A percentile compares a stretch with the other conserved stretches of the same genome.
These are phyloP conservation scores for Gossypium schwendimanii DNA, from an alignment of 441 rosid genomes.

Conservation along the genomic window DNA sequence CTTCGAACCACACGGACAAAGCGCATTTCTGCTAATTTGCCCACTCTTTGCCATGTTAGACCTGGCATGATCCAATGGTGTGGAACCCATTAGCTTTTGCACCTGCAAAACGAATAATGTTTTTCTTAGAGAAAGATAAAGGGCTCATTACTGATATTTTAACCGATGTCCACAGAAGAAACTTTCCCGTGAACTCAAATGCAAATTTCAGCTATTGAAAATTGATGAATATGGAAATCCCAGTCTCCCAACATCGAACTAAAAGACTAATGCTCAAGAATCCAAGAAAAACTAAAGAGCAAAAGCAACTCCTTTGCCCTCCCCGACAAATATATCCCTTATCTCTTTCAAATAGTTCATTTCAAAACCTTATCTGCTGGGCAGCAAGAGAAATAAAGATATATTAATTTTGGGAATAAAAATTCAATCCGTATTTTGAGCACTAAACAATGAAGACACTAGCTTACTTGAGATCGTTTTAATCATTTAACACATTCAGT, in stretches of 20 bases:
- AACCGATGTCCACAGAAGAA: neutral
- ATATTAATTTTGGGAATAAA: neutral
- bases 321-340: neutral
- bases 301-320: neutral
- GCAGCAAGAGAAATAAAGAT: neutral
- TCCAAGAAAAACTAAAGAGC: neutral
- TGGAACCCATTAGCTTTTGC: constrained; percentile 80
- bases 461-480: neutral
- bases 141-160: neutral
- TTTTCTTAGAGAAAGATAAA: neutral
- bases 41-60: constrained; percentile 87
- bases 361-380: neutral
- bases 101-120: constrained; percentile 30
- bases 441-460: neutral
- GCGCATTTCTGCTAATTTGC: constrained; percentile 81
- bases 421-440: neutral
- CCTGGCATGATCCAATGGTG: constrained; percentile 74
- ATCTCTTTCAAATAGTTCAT: neutral
- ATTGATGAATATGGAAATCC: neutral
- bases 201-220: neutral
- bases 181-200: neutral
- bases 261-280: neutral
- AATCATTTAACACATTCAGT: neutral
- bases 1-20: constrained; percentile 92
- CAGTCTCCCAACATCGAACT: neutral